Percentiles rank a stretch among this genome's conserved stretches.
These are phyloP conservation scores for Hypholoma sublateritium DNA, from an alignment of 768 basidiomycete species.

Conservation along the genomic window DNA sequence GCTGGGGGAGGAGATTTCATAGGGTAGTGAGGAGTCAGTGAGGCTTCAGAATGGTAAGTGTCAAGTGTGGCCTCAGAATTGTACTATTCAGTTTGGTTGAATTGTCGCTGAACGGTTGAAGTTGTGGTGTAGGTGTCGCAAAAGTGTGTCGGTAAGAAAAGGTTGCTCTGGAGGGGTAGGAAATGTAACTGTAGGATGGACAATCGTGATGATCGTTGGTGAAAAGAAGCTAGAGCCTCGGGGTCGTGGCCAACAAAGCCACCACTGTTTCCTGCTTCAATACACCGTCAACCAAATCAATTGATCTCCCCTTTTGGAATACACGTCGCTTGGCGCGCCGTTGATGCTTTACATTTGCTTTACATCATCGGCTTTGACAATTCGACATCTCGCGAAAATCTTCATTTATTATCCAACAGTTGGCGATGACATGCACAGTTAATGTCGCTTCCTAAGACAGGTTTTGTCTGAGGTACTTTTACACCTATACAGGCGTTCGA, in stretches of 20 bases:
- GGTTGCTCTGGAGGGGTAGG: neutral
- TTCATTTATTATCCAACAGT: neutral
- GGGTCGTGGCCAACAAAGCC: conserved; percentile 3
- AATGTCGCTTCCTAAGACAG: neutral
- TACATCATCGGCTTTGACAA: neutral
- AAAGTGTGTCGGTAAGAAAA: neutral
- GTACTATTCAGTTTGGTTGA: neutral
- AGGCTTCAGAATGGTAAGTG: neutral
- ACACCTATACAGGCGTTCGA: neutral
- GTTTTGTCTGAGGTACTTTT: neutral
- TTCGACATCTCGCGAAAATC: neutral
- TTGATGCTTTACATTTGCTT: neutral
- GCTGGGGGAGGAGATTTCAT: conserved; percentile 9
- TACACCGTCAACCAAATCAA: conserved; percentile 1
- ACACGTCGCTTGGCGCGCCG: neutral
- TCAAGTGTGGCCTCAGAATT: neutral
- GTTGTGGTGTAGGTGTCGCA: neutral
- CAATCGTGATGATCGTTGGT: neutral
- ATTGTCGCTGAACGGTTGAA: neutral
- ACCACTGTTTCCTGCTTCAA: neutral
- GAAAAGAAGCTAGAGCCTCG: neutral
- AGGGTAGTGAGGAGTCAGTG: neutral
- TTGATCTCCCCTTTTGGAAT: conserved; percentile 2
- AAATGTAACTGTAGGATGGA: neutral
- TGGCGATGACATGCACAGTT: neutral